Evolutionary conservation across 768 basidiomycete genomes (phyloP), one percentile per base, ranked within the genome.

Genomic region (Rhizopogon vulgaris): DNA sequence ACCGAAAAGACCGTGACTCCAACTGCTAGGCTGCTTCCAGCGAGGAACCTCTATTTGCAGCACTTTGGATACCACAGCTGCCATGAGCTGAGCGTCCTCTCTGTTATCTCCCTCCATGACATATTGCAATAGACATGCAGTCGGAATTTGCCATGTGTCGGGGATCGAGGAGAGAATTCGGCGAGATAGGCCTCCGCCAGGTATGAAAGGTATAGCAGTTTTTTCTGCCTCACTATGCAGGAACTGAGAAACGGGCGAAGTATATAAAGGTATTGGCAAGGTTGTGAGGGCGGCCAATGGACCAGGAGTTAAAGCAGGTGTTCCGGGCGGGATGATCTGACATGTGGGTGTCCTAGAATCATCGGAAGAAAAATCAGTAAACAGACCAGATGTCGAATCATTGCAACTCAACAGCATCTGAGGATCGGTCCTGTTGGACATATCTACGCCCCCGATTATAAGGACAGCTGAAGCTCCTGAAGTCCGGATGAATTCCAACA

Each of bases 41-140:
- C 71, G 61, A 51, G 48, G 52, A 50, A 61, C 51, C 38, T 77
- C 71, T 15, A 69, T 55, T 3, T 67, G 73, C 28, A 86, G 48
- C 3, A 77, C 72, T 55, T 76, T 82, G 38, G 73, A 70, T 6
- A 76, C 72, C 25, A 77, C 79, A 5, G 71, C 69, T 3, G 87
- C 85, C 38, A 88, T 71, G 34, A 83, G 61, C 17, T 73, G 71
- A 0, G 90, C 89, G 63, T 93, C 90, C 15, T 64, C 72, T 52
- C 84, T 74, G 59, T 93, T 93, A 64, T 93, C 90, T 2, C 90
- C 90, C 62, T 93, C 90, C 52, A 87, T 72, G 10, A 82, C 88
- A 61, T 88, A 92, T 42, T 88, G 85, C 43, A 90, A 70, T 9
- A 92, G 65, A 14, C 78, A 72, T 0, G 77, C 79, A 1, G 76